These are phyloP conservation scores for Hypomontagnella submonticulosa DNA, from an alignment of 495 filamentous ascomycete species.

Conservation along the genomic window DNA sequence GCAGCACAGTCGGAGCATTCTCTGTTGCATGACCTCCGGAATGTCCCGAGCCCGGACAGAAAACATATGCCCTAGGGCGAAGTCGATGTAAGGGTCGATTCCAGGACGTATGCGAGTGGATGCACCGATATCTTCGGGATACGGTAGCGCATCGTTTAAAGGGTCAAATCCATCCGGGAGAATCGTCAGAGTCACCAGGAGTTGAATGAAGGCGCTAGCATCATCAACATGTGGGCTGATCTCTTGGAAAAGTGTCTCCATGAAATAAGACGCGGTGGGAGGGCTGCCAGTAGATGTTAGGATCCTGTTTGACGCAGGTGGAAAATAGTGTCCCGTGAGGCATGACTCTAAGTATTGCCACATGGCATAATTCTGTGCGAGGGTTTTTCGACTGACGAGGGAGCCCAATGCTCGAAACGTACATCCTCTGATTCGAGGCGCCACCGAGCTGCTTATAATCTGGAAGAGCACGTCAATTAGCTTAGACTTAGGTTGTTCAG, in stretches of 20 bases:
- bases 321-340: slow-evolving; percentile 66
- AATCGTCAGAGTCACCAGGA: slow-evolving; percentile 74
- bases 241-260: slow-evolving; percentile 65
- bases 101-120: slow-evolving; percentile 78
- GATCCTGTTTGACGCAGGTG: slow-evolving; percentile 43
- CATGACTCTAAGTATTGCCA: slow-evolving; percentile 79
- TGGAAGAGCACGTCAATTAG: slow-evolving; percentile 74
- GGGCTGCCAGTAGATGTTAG: slow-evolving; percentile 23
- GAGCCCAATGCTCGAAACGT: slow-evolving; percentile 76
- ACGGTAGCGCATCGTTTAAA: slow-evolving; percentile 80
- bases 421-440: slow-evolving; percentile 78
- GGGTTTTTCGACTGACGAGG: slow-evolving; percentile 72
- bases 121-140: slow-evolving; percentile 87
- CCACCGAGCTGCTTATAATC: slow-evolving; percentile 74
- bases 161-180: slow-evolving; percentile 67
- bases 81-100: slow-evolving; percentile 92
- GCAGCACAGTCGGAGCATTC: slow-evolving; percentile 77
- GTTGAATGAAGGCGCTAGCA: slow-evolving; percentile 79
- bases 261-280: slow-evolving; percentile 55
- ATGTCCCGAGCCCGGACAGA: slow-evolving; percentile 68
- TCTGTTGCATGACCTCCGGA: slow-evolving; percentile 69
- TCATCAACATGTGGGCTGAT: slow-evolving; percentile 80
- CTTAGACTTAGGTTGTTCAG: slow-evolving; percentile 69
- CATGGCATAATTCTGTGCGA: slow-evolving; percentile 67
- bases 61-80: slow-evolving; percentile 80